phyloP scores from a whole-genome alignment of 192 early-diverging fungal genomes.

The Podila horticola region DNA sequence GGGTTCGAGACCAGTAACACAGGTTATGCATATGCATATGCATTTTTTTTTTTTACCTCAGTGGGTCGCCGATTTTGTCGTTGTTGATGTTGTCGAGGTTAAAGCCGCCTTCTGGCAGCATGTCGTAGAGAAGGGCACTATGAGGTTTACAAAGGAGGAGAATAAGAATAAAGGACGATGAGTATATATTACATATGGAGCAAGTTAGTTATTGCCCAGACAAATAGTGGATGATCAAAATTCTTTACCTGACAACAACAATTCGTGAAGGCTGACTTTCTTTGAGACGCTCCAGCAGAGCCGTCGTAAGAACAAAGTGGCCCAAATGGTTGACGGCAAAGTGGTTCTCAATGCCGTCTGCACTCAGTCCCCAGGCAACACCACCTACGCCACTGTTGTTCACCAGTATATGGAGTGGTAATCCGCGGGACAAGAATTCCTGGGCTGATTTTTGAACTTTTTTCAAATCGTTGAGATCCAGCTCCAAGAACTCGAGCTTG shows the following conservation, averaged over 20 bases:
- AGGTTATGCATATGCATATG: too few relatives aligned
- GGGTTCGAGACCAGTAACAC: background rate
- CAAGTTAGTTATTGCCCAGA: background rate
- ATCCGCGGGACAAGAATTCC: constrained; percentile 25
- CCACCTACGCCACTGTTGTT: background rate
- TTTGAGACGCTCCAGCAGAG: constrained; percentile 32
- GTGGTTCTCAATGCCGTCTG: constrained; percentile 46
- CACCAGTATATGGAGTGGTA: constrained; percentile 56
- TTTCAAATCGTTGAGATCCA: constrained; percentile 16
- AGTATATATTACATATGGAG: background rate
- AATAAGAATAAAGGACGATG: background rate
- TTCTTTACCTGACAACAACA: constrained; percentile 39
- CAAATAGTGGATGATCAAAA: background rate
- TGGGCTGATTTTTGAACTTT: constrained; percentile 18
- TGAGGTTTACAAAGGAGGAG: constrained; percentile 18
- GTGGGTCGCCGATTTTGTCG: constrained; percentile 13
- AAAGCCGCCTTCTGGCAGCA: constrained; percentile 21
- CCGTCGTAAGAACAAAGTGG: constrained; percentile 31
- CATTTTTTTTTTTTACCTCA: background rate
- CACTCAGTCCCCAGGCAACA: constrained; percentile 11
- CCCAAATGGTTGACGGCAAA: constrained; percentile 57
- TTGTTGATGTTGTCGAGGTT: constrained; percentile 47
- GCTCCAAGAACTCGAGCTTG: constrained; percentile 18
- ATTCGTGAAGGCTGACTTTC: constrained; percentile 43
- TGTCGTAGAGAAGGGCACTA: constrained; percentile 22